Base-by-base conservation (phyloP, 176 grass and related monocot genomes). In the Saccharum officinarum region DNA sequence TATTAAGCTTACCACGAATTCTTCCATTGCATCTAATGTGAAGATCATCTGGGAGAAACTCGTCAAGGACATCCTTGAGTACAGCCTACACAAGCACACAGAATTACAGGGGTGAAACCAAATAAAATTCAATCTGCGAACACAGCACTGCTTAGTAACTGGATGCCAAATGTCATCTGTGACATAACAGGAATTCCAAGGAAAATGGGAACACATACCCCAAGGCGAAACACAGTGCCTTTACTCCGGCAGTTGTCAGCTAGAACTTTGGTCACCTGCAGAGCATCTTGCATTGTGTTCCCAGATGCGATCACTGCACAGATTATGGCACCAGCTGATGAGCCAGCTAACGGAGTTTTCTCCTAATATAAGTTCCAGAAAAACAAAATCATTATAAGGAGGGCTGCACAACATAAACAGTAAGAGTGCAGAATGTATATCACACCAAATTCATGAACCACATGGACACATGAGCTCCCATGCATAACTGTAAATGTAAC, bases 291-390 rank as follows among this genome's bases (percentile, higher is more conserved):
- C 96, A 95, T 98, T 82, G 90, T 90, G 16, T 95, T 88, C 47
- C 91, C 93, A 9, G 89, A 98, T 77, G 95, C 95, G 89, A 98
- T 90, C 41, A 98, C 92, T n/a, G 89, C 95, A 95, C 93, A 98
- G 39, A 98, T 87, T 92, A 98, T 93, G 6, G 95, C 95, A 82
- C 95, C 95, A 90, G 95, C 95, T 87, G 95, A 98, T 71, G 95
- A 95, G 67, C 93, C 96, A 87, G 96, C 93, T 87, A 98, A 90
- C 76, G 93, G 93, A 25, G 96, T 98, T 70, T 57, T 98, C 87
- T 98, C 96, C 96, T 98, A 83, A 79, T 78, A 62, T 33, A 83
- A 7, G 18, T 82, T 31, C 37, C 10, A 6, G 30, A 67, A 72
- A 47, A 83, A 65, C 15, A 40, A 77, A 86, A 39, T 3, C 16